phyloP scores from a whole-genome alignment of 345 rosid species.

The Cardiospermum halicacabum region DNA sequence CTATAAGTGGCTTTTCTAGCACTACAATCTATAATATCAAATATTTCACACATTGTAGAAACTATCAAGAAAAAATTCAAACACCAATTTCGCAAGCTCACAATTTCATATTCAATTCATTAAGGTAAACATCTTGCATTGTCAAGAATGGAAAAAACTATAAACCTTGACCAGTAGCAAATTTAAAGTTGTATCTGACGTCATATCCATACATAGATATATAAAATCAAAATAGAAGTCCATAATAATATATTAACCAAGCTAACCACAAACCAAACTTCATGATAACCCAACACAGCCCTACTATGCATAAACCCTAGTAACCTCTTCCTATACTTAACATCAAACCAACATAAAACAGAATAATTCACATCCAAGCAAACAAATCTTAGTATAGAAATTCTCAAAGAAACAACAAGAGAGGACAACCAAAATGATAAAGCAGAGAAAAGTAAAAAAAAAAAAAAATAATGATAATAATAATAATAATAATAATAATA shows the following conservation, averaged over 20 bases:
- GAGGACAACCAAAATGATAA: no score
- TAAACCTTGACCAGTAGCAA: no score
- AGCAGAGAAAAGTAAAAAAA: no score
- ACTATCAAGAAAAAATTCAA: neutral
- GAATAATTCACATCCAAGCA: neutral
- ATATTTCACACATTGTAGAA: neutral
- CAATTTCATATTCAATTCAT: neutral
- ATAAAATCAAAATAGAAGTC: neutral
- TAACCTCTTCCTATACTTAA: neutral
- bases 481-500: no score
- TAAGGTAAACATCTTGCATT: neutral
- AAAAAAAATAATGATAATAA: no score
- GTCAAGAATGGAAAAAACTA: neutral
- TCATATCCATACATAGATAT: no score
- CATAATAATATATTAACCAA: neutral
- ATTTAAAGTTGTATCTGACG: no score
- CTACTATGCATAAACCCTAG: neutral
- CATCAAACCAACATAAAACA: neutral
- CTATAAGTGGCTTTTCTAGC: neutral
- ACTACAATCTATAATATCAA: neutral
- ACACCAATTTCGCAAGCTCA: neutral
- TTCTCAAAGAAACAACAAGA: no score
- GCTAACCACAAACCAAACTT: neutral
- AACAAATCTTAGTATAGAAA: no score
- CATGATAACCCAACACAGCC: neutral